These are phyloP conservation scores for Boletales sp. DNA, from an alignment of 768 basidiomycete species.

Conservation along the genomic window DNA sequence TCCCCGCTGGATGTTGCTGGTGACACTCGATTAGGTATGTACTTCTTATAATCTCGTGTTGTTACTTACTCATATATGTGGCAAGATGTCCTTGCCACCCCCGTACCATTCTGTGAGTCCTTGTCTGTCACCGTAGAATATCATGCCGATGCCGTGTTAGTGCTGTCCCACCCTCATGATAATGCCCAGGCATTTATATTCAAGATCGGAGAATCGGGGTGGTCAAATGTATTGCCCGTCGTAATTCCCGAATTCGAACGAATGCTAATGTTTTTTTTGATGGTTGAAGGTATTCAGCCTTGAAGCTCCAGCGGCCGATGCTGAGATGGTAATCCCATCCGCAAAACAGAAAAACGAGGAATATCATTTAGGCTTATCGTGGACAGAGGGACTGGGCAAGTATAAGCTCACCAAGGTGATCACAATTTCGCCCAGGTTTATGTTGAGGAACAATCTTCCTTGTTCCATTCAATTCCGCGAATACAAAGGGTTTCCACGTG, in stretches of 20 bases:
- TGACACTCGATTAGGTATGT: constrained; percentile 57
- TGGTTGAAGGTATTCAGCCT: constrained; percentile 68
- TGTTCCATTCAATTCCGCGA: constrained; percentile 79
- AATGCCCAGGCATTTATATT: constrained; percentile 83
- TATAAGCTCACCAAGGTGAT: constrained; percentile 96
- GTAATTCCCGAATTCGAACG: not conserved
- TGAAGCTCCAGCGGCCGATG: constrained; percentile 91
- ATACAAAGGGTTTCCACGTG: constrained; percentile 67
- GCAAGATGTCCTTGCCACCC: constrained; percentile 45
- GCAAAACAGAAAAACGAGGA: constrained; percentile 59
- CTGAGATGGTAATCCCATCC: constrained; percentile 69
- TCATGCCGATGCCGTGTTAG: constrained; percentile 36
- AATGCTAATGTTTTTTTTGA: constrained; percentile 5
- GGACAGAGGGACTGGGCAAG: constrained; percentile 93
- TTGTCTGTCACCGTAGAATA: constrained; percentile 1
- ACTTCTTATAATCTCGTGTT: constrained; percentile 10
- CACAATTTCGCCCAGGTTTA: constrained; percentile 85
- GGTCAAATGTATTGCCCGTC: constrained; percentile 69
- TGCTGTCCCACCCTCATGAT: constrained; percentile 81
- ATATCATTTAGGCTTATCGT: constrained; percentile 83
- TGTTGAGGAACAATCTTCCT: constrained; percentile 77
- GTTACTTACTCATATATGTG: constrained; percentile 5
- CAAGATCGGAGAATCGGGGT: constrained; percentile 73
- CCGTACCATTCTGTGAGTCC: constrained; percentile 78
- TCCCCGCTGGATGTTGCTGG: constrained; percentile 82